Evolutionary conservation across 2,329 filamentous ascomycete species (phyloP), one percentile per base, ranked within the genome.

Genomic region (Alternaria sp.): DNA sequence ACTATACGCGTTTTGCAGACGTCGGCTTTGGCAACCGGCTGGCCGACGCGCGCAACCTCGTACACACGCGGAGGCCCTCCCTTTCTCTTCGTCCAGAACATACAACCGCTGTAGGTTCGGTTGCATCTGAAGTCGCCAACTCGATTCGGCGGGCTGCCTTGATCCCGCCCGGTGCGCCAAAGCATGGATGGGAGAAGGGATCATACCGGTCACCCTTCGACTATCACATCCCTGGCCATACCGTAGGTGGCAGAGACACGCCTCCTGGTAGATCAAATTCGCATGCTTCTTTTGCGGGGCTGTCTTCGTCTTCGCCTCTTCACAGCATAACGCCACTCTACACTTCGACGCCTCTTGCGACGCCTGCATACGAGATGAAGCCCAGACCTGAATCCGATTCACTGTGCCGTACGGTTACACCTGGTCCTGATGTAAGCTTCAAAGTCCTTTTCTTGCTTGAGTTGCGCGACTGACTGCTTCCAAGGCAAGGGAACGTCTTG

Each of bases 401-500:
- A 6, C 3, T 32, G 6, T 40, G 28, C 40, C 57, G 50, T 15
- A 23, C 28, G 1, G 57, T 55, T n/a, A 59, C 57, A 8, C 57
- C 57, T 19, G 57, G 43, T 11, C 19, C 21, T 40, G 50, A 59
- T 15, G 57, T 59, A 43, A 59, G 57, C 28, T 13, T 26, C 10
- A 28, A 19, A 8, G n/a, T 23, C n/a, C n/a, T 47, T 4, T 19
- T 28, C 15, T n/a, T 19, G n/a, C 19, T 28, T 6, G 6, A 26
- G 11, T 50, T 30, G 46, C 9, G 49, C 12, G 21, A 36, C 54
- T 66, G n/a, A 68, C 28, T 15, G 15, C 2, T 26, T 8, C 7
- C 12, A 25, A 68, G 66, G 58, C 64, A 7, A 36, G 40, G 23
- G 53, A 50, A n/a, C 66, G 65, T 11, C 21, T 54, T 11, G 17